Base-by-base conservation (phyloP, 768 basidiomycete species). In the Lepiota venenata region DNA sequence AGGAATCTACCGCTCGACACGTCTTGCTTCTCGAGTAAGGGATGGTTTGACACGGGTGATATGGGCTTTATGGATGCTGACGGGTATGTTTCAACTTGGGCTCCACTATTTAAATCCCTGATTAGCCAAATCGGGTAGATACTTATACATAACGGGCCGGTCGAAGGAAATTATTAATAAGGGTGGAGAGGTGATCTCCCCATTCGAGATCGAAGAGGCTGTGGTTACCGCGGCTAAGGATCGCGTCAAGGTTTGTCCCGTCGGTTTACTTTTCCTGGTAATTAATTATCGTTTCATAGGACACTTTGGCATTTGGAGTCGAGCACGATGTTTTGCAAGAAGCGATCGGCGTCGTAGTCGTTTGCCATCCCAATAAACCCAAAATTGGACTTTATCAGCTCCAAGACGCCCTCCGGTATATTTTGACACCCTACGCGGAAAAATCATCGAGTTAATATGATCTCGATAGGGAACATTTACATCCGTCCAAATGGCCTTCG, bases 121-220 rank as follows among this genome's bases (percentile, higher is more conserved):
- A 2, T 16, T 4, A 35, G 40, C 27, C 15, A 27, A 20, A 35
- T 21, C 41, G 36, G 18, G 20, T 39, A 71, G 69, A 36, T 71
- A 74, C 56, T 60, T 83, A 2, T 74, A 72, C 55, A 76, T 84
- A 57, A 83, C 81, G 0, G 82, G 81, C 9, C 72, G 81, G 21
- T 74, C 81, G 16, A 84, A 84, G 62, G 82, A 84, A 68, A 79
- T 82, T 56, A 81, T 81, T 58, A 78, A 79, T 60, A 77, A 79
- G 58, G 82, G 81, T 15, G 82, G 82, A 7, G 82, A 84, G 66
- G 81, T 83, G 48, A 76, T 83, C 39, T 80, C 78, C 3, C 83
- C 83, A 1, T 78, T 83, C 54, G 82, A 85, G 65, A 68, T 85
- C 20, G 83, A 85, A 65, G 78, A 81, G 51, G 82, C 82, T 3